Evolutionary conservation across 1,139 yeast species (phyloP), one percentile per base, ranked within the genome.

Genomic region (Yamadazyma epiphylla): DNA sequence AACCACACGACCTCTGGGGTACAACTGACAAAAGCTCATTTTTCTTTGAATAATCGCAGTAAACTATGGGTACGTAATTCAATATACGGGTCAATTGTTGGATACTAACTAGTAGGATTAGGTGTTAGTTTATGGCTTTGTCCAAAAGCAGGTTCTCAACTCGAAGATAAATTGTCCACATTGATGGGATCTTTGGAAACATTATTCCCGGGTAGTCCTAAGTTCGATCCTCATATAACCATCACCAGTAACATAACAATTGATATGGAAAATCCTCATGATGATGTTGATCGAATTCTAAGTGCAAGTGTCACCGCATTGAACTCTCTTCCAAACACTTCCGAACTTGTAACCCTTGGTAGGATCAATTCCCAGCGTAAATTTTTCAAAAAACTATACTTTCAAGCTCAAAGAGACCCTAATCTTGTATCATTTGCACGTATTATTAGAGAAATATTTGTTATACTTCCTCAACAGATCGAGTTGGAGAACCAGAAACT

Each of bases 151-250:
- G 73, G 70, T 31, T 59, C 80, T 3, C 69, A 70, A 26, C 58
- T 79, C 13, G 55, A 72, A 45, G 86, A 80, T 36, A 76, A 78
- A 30, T 53, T 84, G 26, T 58, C 63, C 19, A 74, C 83, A 15
- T 61, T 83, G 26, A 80, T 81, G 60, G 61, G 73, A 15, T 80
- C 89, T 6, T 54, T 85, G 26, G 73, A 72, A 33, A 81, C 91
- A 1, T 58, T 83, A 15, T 82, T 84, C 48, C 85, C 85, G 11
- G 83, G 79, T 28, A 77, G 81, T 4, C 73, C 74, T 2, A 52
- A 49, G 24, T 80, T 84, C 43, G 84, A 77, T 36, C 95, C 95
- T 4, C 95, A 85, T 50, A 69, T 85, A 24, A 85, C 95, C 2
- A 68, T 85, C 22, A 77, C 89, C 2, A 70, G 87, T 17, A 71